Conservation (phyloP, 441 rosid genomes). For the Pelargonium myrrhifolium region DNA sequence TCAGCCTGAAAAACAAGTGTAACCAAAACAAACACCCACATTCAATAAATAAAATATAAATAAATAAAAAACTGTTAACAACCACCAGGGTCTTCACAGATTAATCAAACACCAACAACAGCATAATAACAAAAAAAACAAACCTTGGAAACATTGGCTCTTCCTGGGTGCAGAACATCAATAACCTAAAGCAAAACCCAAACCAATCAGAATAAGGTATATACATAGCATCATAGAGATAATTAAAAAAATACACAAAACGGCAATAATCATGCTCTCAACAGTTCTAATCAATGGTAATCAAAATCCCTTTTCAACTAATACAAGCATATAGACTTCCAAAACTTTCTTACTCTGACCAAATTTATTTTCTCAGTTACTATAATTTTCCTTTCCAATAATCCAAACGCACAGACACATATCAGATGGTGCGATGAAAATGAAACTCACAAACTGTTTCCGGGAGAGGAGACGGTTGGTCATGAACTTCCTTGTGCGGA, state of each 20-base stretch:
- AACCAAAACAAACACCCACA: not conserved
- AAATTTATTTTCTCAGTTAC: not conserved
- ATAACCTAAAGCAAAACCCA: not conserved
- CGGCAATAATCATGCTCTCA: not conserved
- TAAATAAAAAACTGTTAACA: not conserved
- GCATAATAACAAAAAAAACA: not conserved
- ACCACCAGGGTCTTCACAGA: not conserved
- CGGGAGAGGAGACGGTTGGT: slow-evolving; percentile 7
- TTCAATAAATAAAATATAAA: not conserved
- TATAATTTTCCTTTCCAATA: not conserved
- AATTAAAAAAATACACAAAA: not conserved
- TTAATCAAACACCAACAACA: not conserved
- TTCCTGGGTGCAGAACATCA: slow-evolving; percentile 7
- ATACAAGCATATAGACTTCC: too few species aligned
- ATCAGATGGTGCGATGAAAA: not conserved
- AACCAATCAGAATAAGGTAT: not conserved
- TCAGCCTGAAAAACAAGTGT: not conserved
- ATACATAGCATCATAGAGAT: not conserved
- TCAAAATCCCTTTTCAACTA: too few species aligned
- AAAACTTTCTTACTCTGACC: too few species aligned
- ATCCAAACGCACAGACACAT: not conserved
- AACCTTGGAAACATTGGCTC: slow-evolving; percentile 9
- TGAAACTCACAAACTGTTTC: slow-evolving; percentile 3
- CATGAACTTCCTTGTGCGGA: slow-evolving; percentile 6
- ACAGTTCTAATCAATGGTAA: too few species aligned